These are phyloP conservation scores for Chytridium lagenaria DNA, from an alignment of 371 early-diverging fungal species.

Conservation along the genomic window DNA sequence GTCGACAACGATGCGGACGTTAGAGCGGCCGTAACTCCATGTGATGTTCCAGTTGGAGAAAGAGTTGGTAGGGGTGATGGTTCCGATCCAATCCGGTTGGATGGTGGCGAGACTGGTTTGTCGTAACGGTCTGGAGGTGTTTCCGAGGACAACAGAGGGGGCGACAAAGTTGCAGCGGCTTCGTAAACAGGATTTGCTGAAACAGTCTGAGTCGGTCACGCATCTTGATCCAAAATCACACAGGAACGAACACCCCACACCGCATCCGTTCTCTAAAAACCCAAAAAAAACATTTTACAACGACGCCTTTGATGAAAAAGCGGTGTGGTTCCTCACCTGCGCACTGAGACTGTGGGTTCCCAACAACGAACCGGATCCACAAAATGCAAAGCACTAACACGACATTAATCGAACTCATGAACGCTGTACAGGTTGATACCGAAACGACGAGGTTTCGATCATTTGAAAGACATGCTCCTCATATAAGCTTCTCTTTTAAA, in stretches of 20 bases:
- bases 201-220: constrained; percentile 25
- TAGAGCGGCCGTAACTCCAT: neutral
- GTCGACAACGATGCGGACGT: constrained; percentile 4
- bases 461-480: no score
- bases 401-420: no score
- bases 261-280: constrained; percentile 27
- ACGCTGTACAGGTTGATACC: no score
- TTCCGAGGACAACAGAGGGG: neutral
- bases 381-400: no score
- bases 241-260: constrained; percentile 33
- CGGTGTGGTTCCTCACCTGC: no score
- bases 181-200: constrained; percentile 25
- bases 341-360: no score
- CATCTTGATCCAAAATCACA: constrained; percentile 34
- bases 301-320: neutral
- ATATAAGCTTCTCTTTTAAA: no score
- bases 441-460: no score
- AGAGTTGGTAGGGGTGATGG: neutral
- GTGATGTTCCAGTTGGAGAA: neutral
- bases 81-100: constrained; percentile 1
- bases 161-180: constrained; percentile 21
- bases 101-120: neutral
- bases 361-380: no score
- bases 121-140: neutral
- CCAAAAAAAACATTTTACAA: neutral